These are phyloP conservation scores for Sabuloglossum arenarium DNA, from an alignment of 495 filamentous ascomycete species.

Conservation along the genomic window DNA sequence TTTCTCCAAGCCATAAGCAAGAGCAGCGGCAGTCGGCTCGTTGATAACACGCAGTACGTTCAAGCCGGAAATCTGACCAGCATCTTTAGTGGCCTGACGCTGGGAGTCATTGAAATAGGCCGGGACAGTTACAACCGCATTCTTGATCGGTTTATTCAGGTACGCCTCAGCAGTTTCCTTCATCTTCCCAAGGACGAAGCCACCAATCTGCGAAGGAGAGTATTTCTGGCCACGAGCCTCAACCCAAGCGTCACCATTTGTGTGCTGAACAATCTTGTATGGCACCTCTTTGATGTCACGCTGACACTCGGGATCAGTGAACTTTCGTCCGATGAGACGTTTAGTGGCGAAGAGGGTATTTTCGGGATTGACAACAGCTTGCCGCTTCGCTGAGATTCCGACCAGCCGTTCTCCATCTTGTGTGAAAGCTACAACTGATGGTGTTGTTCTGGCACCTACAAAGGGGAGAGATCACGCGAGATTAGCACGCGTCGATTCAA, in stretches of 20 bases:
- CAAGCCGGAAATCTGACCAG: conserved; percentile 84
- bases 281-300: conserved; percentile 96
- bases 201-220: conserved; percentile 95
- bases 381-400: conserved; percentile 95
- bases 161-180: conserved; percentile 93
- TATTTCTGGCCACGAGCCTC: conserved; percentile 91
- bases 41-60: conserved; percentile 95
- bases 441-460: conserved; percentile 81
- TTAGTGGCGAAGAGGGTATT: conserved; percentile 99
- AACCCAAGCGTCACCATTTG: conserved; percentile 95
- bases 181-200: conserved; percentile 95
- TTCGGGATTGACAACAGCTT: conserved; percentile 97
- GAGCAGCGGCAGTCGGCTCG: conserved; percentile 85
- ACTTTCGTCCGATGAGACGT: conserved; percentile 98
- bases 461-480: conserved; percentile 5
- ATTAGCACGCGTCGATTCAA: conserved; percentile 5
- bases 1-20: conserved; percentile 92
- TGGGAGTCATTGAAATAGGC: conserved; percentile 98
- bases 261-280: conserved; percentile 98
- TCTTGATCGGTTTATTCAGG: conserved; percentile 74
- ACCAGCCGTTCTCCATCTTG: conserved; percentile 94
- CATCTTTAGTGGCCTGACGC: conserved; percentile 94
- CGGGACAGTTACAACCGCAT: conserved; percentile 89
- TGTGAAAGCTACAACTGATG: conserved; percentile 91
- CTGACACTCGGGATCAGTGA: conserved; percentile 88